A percentile compares a stretch with the other conserved stretches of the same genome.
Conservation (phyloP, 164 flowering plant genomes). For the Dillenia suffruticosa region DNA sequence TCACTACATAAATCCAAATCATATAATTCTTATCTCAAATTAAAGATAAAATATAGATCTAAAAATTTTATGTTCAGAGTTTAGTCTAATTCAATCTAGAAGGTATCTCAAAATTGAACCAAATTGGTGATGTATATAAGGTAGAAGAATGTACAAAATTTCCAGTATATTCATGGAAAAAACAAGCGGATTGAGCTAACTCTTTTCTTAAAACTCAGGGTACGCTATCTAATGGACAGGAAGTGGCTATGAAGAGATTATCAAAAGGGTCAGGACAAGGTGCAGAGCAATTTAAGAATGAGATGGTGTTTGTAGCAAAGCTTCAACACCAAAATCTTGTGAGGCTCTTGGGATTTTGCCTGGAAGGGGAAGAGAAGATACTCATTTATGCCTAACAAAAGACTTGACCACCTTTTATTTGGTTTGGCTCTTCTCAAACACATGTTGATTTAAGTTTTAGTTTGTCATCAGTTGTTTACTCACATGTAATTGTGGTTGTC, state of each 20-base stretch:
- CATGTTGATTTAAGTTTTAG: no score
- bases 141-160: neutral
- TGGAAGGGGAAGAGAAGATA: conserved; percentile 19
- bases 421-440: conserved; percentile 10
- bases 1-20: no score
- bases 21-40: no score
- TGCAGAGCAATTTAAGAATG: conserved; percentile 14
- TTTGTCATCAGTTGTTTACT: no score
- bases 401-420: conserved; percentile 24
- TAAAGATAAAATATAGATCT: no score
- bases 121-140: conserved; percentile 6
- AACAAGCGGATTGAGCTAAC: no score
- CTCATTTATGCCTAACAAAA: conserved; percentile 28
- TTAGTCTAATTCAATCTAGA: no score
- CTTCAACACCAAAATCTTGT: conserved; percentile 29
- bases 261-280: conserved; percentile 16
- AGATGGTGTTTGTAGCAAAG: conserved; percentile 13
- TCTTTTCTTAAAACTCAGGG: conserved; percentile 9
- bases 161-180: neutral
- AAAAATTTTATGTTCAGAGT: no score
- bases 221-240: conserved; percentile 12
- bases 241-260: conserved; percentile 23
- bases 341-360: conserved; percentile 23
- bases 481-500: no score
- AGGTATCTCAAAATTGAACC: no score